Percentiles rank a stretch among this genome's conserved stretches.
phyloP scores from a whole-genome alignment of 108 stramenopile species.

The Nitzschia sp. region DNA sequence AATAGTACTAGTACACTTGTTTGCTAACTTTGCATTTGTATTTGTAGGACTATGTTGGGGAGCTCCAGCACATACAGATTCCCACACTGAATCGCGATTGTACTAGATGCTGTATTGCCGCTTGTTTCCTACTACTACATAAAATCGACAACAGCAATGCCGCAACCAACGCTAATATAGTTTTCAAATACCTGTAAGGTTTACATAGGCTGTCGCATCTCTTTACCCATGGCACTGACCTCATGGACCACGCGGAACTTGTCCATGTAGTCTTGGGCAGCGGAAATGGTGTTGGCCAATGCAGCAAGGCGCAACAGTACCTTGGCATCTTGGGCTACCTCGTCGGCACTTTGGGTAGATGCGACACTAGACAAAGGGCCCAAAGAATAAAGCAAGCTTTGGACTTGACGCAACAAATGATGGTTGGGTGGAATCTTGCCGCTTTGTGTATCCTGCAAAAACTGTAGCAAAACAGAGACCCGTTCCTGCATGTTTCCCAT shows the following conservation, averaged over 20 bases:
- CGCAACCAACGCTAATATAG: no score
- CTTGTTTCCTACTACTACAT: no score
- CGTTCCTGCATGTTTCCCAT: conserved; percentile 60
- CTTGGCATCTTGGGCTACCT: conserved; percentile 29
- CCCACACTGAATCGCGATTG: no score
- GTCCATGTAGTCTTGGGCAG: conserved; percentile 64
- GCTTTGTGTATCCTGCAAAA: conserved; percentile 36
- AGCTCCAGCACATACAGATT: no score
- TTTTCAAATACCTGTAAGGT: no score
- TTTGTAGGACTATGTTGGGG: no score
- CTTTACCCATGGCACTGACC: conserved; percentile 9
- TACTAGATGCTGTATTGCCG: no score
- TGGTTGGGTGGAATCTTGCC: conserved; percentile 24
- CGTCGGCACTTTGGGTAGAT: conserved; percentile 14
- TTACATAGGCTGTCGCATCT: conserved; percentile 13
- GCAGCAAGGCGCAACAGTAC: conserved; percentile 58
- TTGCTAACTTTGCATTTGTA: no score
- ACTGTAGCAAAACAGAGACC: conserved; percentile 51
- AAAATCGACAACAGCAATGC: no score
- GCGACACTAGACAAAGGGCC: conserved; percentile 36
- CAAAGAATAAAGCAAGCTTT: conserved; percentile 27
- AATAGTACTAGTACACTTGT: no score
- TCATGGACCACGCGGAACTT: conserved; percentile 60
- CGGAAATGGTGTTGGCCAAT: conserved; percentile 56
- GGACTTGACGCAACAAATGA: conserved; percentile 32